phyloP scores from a whole-genome alignment of 257 asterid genomes.

The Solanum corneliomulleri region DNA sequence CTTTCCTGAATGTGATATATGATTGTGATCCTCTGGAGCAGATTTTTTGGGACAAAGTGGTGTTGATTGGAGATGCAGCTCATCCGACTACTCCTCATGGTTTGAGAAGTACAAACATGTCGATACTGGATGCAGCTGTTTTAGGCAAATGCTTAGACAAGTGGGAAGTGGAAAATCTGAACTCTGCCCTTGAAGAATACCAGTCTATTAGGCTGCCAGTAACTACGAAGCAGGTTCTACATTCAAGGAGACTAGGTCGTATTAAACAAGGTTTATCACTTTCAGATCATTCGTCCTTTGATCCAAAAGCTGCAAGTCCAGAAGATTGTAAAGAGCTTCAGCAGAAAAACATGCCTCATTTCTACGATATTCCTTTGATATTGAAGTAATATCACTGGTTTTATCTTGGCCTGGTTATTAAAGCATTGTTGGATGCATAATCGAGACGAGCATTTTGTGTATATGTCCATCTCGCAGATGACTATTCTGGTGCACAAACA shows the following conservation, averaged over 20 bases:
- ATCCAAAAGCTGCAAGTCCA: constrained; percentile 27
- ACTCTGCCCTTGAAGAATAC: constrained; percentile 49
- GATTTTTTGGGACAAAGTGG: constrained; percentile 62
- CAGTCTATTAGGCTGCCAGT: constrained; percentile 51
- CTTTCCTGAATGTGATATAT: constrained; percentile 64
- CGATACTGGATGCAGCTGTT: constrained; percentile 70
- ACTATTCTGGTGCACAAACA: neutral
- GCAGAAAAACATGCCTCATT: constrained; percentile 54
- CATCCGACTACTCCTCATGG: constrained; percentile 94
- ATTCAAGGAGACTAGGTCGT: constrained; percentile 57
- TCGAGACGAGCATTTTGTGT: neutral
- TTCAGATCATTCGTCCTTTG: constrained; percentile 30
- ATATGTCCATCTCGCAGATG: neutral
- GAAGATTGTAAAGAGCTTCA: constrained; percentile 44
- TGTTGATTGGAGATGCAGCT: constrained; percentile 82
- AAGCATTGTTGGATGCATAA: neutral
- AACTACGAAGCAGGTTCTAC: constrained; percentile 41
- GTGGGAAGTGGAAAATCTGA: constrained; percentile 37
- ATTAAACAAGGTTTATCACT: constrained; percentile 51
- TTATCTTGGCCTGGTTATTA: neutral
- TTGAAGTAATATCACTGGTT: constrained; percentile 3
- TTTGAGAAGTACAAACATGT: constrained; percentile 92
- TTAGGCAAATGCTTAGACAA: constrained; percentile 66
- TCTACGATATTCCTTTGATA: constrained; percentile 33
- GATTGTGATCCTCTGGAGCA: constrained; percentile 55